A percentile compares a stretch with the other conserved stretches of the same genome.
Evolutionary conservation across 1,139 yeast genomes (phyloP).

Genomic region (Candida freyschussii): DNA sequence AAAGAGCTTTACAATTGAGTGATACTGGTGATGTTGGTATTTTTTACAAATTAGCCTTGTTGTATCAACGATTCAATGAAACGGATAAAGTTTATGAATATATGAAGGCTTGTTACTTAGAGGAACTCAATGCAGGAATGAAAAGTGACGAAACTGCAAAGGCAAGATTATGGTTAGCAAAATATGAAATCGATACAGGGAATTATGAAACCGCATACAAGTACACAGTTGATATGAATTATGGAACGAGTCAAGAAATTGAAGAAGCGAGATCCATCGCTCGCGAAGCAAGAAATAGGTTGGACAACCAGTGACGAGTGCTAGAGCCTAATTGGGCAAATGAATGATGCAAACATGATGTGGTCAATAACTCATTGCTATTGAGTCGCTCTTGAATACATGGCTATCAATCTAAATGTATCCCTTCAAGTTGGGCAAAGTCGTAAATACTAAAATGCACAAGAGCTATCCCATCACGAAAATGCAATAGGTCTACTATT

Average conservation of each 20-base stretch:
- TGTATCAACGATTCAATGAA: slow-evolving; percentile 57
- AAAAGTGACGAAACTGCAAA: slow-evolving; percentile 72
- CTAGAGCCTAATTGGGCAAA: too few relatives aligned
- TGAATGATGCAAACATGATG: too few relatives aligned
- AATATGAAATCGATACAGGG: slow-evolving; percentile 51
- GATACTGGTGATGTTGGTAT: slow-evolving; percentile 43
- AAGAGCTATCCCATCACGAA: too few relatives aligned
- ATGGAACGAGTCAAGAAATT: slow-evolving; percentile 77
- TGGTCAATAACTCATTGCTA: too few relatives aligned
- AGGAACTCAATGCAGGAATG: slow-evolving; percentile 58
- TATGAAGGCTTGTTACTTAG: slow-evolving; percentile 71
- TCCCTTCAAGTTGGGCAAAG: too few relatives aligned
- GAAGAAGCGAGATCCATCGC: slow-evolving; percentile 88
- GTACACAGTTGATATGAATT: slow-evolving; percentile 68
- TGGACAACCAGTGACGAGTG: slow-evolving; percentile 8
- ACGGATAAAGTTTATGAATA: slow-evolving; percentile 50
- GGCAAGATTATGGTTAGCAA: slow-evolving; percentile 86
- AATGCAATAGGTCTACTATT: too few relatives aligned
- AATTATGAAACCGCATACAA: slow-evolving; percentile 68
- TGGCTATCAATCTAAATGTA: too few relatives aligned
- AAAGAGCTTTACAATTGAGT: slow-evolving; percentile 43
- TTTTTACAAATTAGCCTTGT: slow-evolving; percentile 61
- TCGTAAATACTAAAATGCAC: too few relatives aligned
- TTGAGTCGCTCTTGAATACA: too few relatives aligned
- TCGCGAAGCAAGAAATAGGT: slow-evolving; percentile 41